Evolutionary conservation across 176 grass and related monocot species (phyloP).

Genomic region (Lolium multiflorum): DNA sequence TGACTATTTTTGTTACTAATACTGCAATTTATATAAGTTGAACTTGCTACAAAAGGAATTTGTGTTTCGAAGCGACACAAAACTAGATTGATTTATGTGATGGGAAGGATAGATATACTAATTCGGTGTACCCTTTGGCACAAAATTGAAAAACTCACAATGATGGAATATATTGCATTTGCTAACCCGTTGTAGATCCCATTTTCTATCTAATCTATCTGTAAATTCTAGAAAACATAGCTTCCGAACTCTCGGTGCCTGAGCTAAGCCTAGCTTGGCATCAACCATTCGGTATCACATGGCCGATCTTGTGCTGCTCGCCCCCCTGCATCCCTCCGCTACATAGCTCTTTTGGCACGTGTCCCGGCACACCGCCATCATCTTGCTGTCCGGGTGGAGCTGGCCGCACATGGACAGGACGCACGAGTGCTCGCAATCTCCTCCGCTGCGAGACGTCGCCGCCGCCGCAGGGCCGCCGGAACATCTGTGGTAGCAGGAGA

Average conservation of each 20-base stretch:
- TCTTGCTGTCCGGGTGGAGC: constrained; percentile 45
- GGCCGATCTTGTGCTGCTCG: background rate
- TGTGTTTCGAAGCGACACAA: too few relatives aligned
- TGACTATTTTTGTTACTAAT: too few relatives aligned
- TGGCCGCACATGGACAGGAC: constrained; percentile 30
- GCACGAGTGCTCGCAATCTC: constrained; percentile 40
- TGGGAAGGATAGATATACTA: background rate
- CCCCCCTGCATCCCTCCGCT: constrained; percentile 2
- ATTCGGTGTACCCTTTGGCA: background rate
- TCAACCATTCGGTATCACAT: background rate
- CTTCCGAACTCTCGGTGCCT: background rate
- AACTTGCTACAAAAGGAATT: too few relatives aligned
- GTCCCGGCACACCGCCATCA: constrained; percentile 48
- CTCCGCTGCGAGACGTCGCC: background rate
- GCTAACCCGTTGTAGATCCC: background rate
- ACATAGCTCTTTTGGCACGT: constrained; percentile 45
- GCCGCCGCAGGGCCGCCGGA: background rate
- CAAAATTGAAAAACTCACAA: background rate
- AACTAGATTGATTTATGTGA: too few relatives aligned
- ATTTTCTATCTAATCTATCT: background rate
- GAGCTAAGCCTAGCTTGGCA: background rate
- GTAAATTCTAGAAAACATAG: background rate
- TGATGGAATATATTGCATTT: background rate
- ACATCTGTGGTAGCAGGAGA: constrained; percentile 53
- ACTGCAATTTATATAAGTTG: too few relatives aligned